These are phyloP conservation scores for Citrus cavaleriei DNA, from an alignment of 345 rosid species.

Conservation along the genomic window DNA sequence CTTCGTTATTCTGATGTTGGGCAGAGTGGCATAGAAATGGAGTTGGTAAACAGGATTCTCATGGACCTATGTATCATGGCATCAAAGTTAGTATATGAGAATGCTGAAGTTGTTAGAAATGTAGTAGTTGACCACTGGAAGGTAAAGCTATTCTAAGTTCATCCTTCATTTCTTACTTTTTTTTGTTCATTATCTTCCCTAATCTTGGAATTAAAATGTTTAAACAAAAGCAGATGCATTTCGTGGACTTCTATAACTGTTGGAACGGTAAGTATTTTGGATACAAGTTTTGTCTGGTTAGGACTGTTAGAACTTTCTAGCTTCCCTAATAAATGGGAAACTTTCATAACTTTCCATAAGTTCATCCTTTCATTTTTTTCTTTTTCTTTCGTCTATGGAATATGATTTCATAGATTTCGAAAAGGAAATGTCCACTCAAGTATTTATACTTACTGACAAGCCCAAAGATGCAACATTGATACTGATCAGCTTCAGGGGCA, in stretches of 20 bases:
- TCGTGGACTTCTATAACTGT: conserved; percentile 75
- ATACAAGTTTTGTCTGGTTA: not conserved
- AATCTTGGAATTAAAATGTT: not conserved
- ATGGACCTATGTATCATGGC: conserved; percentile 86
- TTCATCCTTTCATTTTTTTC: not conserved
- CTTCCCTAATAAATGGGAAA: not conserved
- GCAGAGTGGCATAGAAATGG: conserved; percentile 15
- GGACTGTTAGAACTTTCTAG: not conserved
- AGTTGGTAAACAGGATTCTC: conserved; percentile 43
- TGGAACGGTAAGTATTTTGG: conserved; percentile 72
- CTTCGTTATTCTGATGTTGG: conserved; percentile 21
- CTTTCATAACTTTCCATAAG: not conserved
- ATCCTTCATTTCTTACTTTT: not conserved
- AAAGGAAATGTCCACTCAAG: conserved; percentile 71
- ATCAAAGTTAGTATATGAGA: conserved; percentile 78
- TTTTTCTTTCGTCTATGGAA: not conserved
- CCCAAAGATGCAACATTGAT: conserved; percentile 73
- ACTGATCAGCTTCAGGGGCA: conserved; percentile 78
- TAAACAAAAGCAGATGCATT: conserved; percentile 62
- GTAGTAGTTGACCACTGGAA: conserved; percentile 70
- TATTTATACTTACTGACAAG: conserved; percentile 68
- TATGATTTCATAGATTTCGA: conserved; percentile 50
- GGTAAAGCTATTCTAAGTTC: conserved; percentile 39
- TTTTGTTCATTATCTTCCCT: not conserved
- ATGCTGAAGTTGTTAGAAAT: conserved; percentile 55